Evolutionary conservation across 129 eudicot genomes (phyloP).

Genomic region (Ambrosia trifida): DNA sequence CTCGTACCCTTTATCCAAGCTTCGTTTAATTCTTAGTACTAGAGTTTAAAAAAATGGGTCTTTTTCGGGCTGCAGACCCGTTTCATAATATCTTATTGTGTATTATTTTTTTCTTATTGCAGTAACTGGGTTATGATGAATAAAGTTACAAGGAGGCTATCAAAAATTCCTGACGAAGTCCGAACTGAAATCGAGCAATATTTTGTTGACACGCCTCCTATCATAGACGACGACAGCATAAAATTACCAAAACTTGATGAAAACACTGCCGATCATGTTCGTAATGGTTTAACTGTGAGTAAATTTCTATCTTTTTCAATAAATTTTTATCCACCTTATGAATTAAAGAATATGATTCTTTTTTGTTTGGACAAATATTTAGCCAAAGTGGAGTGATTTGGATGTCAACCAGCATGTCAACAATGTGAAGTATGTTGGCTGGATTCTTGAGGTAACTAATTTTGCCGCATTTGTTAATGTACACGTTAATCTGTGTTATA

Average conservation of each 20-base stretch:
- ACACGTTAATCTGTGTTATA: neutral
- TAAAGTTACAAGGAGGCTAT: conserved; percentile 76
- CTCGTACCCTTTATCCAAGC: neutral
- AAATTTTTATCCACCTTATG: neutral
- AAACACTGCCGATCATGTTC: conserved; percentile 64
- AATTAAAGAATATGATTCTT: neutral
- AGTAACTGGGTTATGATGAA: conserved; percentile 98
- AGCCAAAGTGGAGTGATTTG: conserved; percentile 94
- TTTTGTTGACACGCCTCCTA: conserved; percentile 87
- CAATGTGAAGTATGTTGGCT: conserved; percentile 93
- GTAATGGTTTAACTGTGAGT: conserved; percentile 79
- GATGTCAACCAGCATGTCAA: conserved; percentile 98
- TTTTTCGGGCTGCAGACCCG: no score
- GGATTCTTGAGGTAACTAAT: conserved; percentile 82
- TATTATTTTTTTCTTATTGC: conserved; percentile 19
- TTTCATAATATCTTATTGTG: neutral
- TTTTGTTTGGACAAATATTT: conserved; percentile 16
- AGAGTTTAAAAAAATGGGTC: no score
- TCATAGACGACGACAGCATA: conserved; percentile 70
- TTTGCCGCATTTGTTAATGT: neutral
- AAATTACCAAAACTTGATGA: conserved; percentile 88
- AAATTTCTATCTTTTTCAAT: conserved; percentile 5
- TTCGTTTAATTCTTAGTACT: no score
- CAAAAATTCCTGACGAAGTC: conserved; percentile 94
- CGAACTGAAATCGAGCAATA: conserved; percentile 74